Evolutionary conservation across 2,329 filamentous ascomycete species (phyloP), one percentile per base, ranked within the genome.

Genomic region (Aaosphaeria pasadenensis): DNA sequence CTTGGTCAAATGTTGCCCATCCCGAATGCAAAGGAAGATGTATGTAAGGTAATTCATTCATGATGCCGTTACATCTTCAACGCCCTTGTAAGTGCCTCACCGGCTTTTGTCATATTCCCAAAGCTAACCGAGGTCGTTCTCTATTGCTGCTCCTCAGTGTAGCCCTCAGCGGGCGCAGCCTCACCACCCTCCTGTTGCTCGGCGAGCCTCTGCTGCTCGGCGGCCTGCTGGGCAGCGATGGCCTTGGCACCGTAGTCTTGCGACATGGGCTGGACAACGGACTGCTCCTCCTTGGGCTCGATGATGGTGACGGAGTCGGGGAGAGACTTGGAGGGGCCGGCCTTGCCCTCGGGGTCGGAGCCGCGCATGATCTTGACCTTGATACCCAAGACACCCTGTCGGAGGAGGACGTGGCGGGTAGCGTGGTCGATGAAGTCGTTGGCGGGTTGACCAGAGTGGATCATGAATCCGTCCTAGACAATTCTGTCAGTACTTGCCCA

Each of bases 331-430:
- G 91, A 89, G 69, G 92, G 91, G 66, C 94, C 91, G 71, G 90
- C 86, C 87, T 99, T 99, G 86, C 94, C 94, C 81, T 97, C 91
- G 76, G 94, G 94, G 83, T 99, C 94, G 68, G 90, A 94, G 74
- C 94, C 94, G 77, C 95, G 91, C 94, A 99, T 99, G 82, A 99
- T 99, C 91, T 99, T 99, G 79, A 99, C 94, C 87, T 99, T 99
- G 83, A 99, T 99, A 82, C 94, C 94, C 63, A 99, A 84, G 63
- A 99, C 94, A 89, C 94, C 94, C 84, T 99, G 94, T 81, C 95
- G 89, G 78, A 99, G 91, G 64, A 99, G 91, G 71, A 99, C 94
- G 89, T 99, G 94, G 71, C 94, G 94, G 72, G 94, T 97, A 68
- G 95, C 95, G 71, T 81, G 84, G 84, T 99, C 94, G 77, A 99